Base-by-base conservation (phyloP, 2,329 filamentous ascomycete genomes). In the Mycocentrospora acerina region DNA sequence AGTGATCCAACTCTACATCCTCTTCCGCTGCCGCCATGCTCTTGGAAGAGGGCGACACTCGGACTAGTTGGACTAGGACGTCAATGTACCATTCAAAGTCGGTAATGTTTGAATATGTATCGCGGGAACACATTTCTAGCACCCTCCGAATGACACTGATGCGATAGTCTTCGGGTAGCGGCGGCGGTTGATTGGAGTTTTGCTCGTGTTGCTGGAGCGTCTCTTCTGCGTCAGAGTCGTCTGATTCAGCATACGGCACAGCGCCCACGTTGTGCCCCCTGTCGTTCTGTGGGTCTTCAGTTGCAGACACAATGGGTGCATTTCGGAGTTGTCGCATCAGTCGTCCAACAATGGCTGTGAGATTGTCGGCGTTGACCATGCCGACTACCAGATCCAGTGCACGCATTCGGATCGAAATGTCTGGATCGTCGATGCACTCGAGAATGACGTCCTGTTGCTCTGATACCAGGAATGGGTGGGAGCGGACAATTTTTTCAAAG, bases 61-160 rank as follows among this genome's bases (percentile, higher is more conserved):
- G 82, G 27, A 96, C 82, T 11, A 98, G 78, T 61, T 95, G 89
- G 4, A 88, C 85, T 19, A 98, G 72, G 18, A 95, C 81, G 51
- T 93, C 88, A 51, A 97, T 86, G 65, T 97, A 97, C 93, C 93
- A 98, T 53, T 96, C 91, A 64, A 98, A 98, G 62, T 98, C 91
- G 35, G 78, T 73, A 32, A 98, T 76, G 59, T 90, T 88, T 26
- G 80, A 79, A 64, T 97, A 98, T 45, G 90, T 95, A 50, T 90
- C 86, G 49, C 83, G 82, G 7, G 89, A 88, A 65, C 91, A 97
- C 82, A 98, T 95, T 44, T 84, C 82, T 9, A 97, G 66, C 44
- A 97, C 89, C 42, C 87, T 81, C 40, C 79, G 78, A 35, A 97
- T 88, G 14, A 96, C 88, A 55, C 88, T 88, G 25, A 83, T 73